Conservation (phyloP, 2,329 filamentous ascomycete species). For the Penicillium olsonii region DNA sequence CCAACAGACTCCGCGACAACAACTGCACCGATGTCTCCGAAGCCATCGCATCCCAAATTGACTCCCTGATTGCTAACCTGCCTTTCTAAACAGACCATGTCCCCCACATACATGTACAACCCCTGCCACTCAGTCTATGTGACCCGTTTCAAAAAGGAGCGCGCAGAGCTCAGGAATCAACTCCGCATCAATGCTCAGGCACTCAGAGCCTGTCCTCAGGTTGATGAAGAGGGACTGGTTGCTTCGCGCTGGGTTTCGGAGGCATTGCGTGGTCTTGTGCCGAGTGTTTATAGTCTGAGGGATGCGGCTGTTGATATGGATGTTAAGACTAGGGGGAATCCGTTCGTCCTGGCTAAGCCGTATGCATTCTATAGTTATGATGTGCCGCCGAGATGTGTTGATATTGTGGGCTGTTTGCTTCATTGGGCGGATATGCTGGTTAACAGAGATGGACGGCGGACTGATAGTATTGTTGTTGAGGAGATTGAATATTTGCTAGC, state of each 20-base stretch:
- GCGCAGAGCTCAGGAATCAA: background rate
- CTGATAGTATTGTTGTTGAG: constrained; percentile 1
- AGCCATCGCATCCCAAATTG: background rate
- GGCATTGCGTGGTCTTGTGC: constrained; percentile 11
- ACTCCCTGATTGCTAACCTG: constrained; percentile 2
- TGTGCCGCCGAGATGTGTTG: constrained; percentile 1
- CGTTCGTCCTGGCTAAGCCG: background rate
- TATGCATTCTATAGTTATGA: constrained; percentile 2
- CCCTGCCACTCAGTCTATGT: background rate
- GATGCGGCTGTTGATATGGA: constrained; percentile 2
- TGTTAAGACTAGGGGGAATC: background rate
- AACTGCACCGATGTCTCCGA: background rate
- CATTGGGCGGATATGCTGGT: constrained; percentile 10
- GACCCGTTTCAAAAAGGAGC: background rate
- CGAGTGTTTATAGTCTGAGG: background rate
- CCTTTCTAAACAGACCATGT: background rate
- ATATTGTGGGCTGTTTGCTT: constrained; percentile 1
- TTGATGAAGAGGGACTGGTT: constrained; percentile 12
- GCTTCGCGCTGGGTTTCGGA: constrained; percentile 8
- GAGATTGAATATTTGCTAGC: background rate
- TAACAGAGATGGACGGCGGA: constrained; percentile 2
- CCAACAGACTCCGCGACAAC: background rate
- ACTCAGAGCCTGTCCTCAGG: constrained; percentile 1
- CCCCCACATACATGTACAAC: background rate
- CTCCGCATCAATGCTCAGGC: background rate